phyloP scores from a whole-genome alignment of 139 green algal genomes.

The Axilococcus clingmanii region DNA sequence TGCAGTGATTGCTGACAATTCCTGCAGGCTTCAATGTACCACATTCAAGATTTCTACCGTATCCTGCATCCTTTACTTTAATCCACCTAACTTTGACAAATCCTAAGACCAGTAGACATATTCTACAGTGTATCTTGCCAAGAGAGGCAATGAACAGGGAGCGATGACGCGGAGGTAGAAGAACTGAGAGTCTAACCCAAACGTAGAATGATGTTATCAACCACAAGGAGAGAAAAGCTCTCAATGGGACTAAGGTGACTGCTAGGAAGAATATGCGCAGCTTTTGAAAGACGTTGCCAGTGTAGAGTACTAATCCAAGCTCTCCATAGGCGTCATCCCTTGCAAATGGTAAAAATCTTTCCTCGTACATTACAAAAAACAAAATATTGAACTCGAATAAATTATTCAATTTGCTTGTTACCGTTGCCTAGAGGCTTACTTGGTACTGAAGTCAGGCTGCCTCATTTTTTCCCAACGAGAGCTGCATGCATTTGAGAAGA shows the following conservation, averaged over 20 bases:
- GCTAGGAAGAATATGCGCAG: slow-evolving; percentile 27
- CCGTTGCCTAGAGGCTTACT: too few species aligned
- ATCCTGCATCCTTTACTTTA: slow-evolving; percentile 10
- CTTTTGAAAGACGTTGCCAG: background rate
- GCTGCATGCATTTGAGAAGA: too few species aligned
- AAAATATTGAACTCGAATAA: too few species aligned
- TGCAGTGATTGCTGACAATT: slow-evolving; percentile 74
- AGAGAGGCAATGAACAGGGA: slow-evolving; percentile 13
- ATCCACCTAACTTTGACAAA: slow-evolving; percentile 54
- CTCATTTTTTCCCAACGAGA: too few species aligned
- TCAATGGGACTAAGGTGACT: slow-evolving; percentile 43
- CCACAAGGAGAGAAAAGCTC: slow-evolving; percentile 17
- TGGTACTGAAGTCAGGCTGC: too few species aligned
- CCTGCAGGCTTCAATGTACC: slow-evolving; percentile 9
- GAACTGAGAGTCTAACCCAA: slow-evolving; percentile 12
- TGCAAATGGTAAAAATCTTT: too few species aligned
- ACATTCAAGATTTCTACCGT: background rate
- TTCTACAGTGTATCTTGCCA: slow-evolving; percentile 41
- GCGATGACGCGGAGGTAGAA: slow-evolving; percentile 17
- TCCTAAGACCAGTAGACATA: slow-evolving; percentile 57
- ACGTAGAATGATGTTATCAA: slow-evolving; percentile 42
- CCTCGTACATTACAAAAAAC: too few species aligned
- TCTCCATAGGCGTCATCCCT: slow-evolving; percentile 24
- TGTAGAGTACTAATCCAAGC: slow-evolving; percentile 13
- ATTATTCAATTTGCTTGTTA: too few species aligned